Evolutionary conservation across 1,139 yeast species (phyloP).

Genomic region (Saccharomyces hybrid): DNA sequence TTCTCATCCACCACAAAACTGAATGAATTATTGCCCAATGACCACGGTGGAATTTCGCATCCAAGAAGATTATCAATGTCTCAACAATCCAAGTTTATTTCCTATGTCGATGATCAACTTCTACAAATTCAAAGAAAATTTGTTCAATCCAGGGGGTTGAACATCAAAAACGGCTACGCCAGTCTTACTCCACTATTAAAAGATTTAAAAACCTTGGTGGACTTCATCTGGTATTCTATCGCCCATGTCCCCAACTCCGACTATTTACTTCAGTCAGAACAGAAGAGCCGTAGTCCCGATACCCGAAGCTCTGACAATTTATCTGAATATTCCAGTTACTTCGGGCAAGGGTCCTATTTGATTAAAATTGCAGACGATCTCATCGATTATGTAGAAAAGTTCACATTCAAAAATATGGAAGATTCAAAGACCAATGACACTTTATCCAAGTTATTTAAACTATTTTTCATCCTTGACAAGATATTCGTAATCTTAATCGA

Average conservation of each 20-base stretch:
- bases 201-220: constrained; percentile 43
- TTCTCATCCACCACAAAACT: constrained; percentile 22
- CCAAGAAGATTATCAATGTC: constrained; percentile 30
- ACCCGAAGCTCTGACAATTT: neutral
- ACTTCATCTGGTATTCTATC: constrained; percentile 53
- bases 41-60: constrained; percentile 4
- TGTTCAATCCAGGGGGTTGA: constrained; percentile 47
- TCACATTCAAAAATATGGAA: constrained; percentile 27
- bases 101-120: constrained; percentile 55
- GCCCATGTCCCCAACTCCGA: constrained; percentile 33
- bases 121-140: constrained; percentile 54
- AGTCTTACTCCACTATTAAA: constrained; percentile 37
- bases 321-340: constrained; percentile 13
- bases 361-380: constrained; percentile 58
- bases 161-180: constrained; percentile 35
- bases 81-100: constrained; percentile 57
- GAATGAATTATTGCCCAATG: neutral
- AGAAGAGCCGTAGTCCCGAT: neutral
- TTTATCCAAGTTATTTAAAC: constrained; percentile 33
- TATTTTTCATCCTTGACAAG: constrained; percentile 40
- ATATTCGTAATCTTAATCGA: constrained; percentile 37
- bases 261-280: constrained; percentile 14
- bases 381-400: constrained; percentile 52
- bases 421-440: constrained; percentile 16
- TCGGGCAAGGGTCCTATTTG: constrained; percentile 56